A percentile compares a stretch with the other conserved stretches of the same genome.
These are phyloP conservation scores for Xylaria sp. DNA, from an alignment of 2,329 filamentous ascomycete genomes.

Conservation along the genomic window DNA sequence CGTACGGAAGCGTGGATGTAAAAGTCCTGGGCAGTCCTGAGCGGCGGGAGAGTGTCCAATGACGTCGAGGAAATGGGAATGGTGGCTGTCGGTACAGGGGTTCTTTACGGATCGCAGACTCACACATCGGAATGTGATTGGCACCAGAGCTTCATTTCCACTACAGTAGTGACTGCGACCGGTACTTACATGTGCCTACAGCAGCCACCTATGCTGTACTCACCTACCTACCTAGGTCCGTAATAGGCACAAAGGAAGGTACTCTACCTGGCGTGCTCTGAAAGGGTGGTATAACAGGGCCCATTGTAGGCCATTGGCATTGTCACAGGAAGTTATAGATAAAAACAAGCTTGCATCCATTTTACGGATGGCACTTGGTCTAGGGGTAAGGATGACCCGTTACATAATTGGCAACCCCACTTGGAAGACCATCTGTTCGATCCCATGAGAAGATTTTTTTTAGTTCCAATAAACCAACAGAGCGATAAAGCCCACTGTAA, in stretches of 20 bases:
- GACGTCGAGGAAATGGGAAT: conserved; percentile 25
- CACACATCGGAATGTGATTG: conserved; percentile 8
- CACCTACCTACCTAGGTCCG: too few relatives aligned
- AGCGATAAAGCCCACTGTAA: conserved; percentile 1
- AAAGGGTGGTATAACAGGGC: conserved; percentile 1
- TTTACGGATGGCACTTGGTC: background rate
- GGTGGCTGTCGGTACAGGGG: conserved; percentile 30
- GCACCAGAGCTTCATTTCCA: background rate
- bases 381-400: background rate
- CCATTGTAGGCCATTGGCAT: background rate
- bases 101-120: background rate
- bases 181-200: too few relatives aligned
- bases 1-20: conserved; percentile 8
- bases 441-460: background rate
- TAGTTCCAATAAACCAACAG: background rate
- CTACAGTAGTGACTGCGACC: too few relatives aligned
- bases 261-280: too few relatives aligned
- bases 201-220: too few relatives aligned
- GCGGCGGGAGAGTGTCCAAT: conserved; percentile 29
- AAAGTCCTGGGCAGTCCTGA: conserved; percentile 13
- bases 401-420: background rate
- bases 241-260: too few relatives aligned
- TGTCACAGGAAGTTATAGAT: background rate
- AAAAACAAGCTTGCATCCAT: background rate
- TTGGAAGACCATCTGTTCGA: background rate